Evolutionary conservation across 768 basidiomycete species (phyloP), one percentile per base, ranked within the genome.

Genomic region (Russula ochroleuca): DNA sequence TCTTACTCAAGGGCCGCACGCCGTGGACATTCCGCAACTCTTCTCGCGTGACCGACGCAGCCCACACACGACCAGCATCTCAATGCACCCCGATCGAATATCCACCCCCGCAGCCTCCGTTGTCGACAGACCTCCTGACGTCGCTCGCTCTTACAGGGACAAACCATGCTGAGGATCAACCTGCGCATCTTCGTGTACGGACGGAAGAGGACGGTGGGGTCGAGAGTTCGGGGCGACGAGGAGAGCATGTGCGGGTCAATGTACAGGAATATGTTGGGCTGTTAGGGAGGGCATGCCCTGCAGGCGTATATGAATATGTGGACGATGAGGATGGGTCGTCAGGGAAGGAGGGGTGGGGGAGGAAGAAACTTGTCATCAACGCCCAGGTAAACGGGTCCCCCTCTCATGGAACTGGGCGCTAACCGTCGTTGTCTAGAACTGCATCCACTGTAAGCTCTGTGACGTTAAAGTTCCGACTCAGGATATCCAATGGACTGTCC

Each of bases 161-260:
- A 17, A 96, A 96, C 72, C 96, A 98, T 71, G 87, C 90, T n/a
- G 96, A 99, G 73, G 94, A 98, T 73, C 94, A 98, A 73, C 93
- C 88, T 3, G 78, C 92, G 15, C 97, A 99, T 75, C 78, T 98
- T 53, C 81, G 88, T 37, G 83, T 97, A 73, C 85, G 75, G 50
- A 70, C 69, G 33, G 62, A 64, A 59, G 67, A 65, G 28, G 72
- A 72, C 63, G 72, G 70, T 23, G 70, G 71, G 8, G 66, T 72
- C 9, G 82, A 83, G 54, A 83, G 81, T 47, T 69, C 77, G 14
- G 73, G 73, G 28, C 73, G 79, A 37, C 76, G 84, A 55, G 75
- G 76, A 52, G 78, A 82, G 25, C 96, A 98, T 72, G 92, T 96
- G 7, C 72, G 81, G 61, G 76, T 76, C 47, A 98, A 98, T 73